phyloP scores from a whole-genome alignment of 148 eudicot species.

The Rhododendron molle region DNA sequence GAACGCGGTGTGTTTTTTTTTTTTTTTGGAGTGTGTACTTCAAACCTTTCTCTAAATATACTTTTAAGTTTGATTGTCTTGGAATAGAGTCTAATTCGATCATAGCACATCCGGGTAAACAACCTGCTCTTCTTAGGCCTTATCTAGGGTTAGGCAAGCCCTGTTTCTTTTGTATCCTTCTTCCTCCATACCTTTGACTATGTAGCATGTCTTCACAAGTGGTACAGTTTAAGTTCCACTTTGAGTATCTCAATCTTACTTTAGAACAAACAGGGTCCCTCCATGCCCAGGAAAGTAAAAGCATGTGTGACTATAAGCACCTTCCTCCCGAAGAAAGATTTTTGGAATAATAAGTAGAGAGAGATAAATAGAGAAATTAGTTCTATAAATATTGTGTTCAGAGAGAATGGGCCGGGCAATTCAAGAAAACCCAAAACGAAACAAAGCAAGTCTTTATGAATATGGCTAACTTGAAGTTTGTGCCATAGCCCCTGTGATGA shows the following conservation, averaged over 20 bases:
- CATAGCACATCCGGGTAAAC: neutral
- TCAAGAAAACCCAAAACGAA: neutral
- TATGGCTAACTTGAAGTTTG: neutral
- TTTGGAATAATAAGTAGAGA: neutral
- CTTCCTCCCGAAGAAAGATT: neutral
- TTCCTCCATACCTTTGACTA: neutral
- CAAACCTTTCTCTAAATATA: too few relatives aligned
- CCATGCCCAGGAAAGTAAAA: neutral
- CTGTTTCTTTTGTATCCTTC: neutral
- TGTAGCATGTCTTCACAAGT: neutral
- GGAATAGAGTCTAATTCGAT: neutral
- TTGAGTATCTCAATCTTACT: neutral
- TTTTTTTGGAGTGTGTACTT: too few relatives aligned
- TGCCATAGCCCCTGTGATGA: neutral
- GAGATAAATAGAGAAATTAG: too few relatives aligned
- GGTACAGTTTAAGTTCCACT: neutral
- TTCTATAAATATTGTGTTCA: too few relatives aligned
- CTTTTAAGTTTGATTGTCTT: neutral
- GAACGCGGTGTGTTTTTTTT: too few relatives aligned
- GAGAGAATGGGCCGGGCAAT: neutral
- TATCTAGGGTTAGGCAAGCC: neutral
- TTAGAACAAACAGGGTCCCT: conserved; percentile 2
- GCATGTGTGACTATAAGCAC: neutral
- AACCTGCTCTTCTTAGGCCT: neutral
- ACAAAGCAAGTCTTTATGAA: too few relatives aligned